Evolutionary conservation across 768 basidiomycete genomes (phyloP).

Genomic region (Hydnum rufescens): DNA sequence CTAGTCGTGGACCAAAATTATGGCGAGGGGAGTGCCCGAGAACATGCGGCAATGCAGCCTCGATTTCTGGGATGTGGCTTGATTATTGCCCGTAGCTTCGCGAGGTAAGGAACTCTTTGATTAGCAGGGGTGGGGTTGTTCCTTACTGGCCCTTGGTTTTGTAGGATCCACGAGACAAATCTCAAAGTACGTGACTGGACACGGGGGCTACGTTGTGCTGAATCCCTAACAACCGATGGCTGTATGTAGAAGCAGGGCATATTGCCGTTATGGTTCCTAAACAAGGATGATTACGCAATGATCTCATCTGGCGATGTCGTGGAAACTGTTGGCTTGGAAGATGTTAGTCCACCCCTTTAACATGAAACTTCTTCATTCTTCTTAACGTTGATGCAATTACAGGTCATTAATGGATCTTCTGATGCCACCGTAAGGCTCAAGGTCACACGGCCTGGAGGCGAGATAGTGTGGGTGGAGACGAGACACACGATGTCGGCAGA

Average conservation of each 20-base stretch:
- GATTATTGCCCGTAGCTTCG: conserved; percentile 85
- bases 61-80: conserved; percentile 72
- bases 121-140: no score
- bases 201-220: not conserved
- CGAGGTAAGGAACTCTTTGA: conserved; percentile 16
- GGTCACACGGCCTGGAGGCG: conserved; percentile 47
- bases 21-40: conserved; percentile 92
- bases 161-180: conserved; percentile 92
- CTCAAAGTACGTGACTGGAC: conserved; percentile 45
- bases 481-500: conserved; percentile 82
- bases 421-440: conserved; percentile 24
- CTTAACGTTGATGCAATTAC: not conserved
- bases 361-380: not conserved
- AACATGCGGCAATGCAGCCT: conserved; percentile 94
- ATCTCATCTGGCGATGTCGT: conserved; percentile 69
- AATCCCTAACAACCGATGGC: conserved; percentile 1
- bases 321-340: conserved; percentile 64
- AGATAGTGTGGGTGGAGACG: conserved; percentile 44
- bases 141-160: not conserved
- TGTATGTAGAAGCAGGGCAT: conserved; percentile 79
- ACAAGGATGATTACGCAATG: conserved; percentile 67
- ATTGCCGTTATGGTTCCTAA: conserved; percentile 81
- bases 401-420: conserved; percentile 24
- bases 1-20: conserved; percentile 92
- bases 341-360: conserved; percentile 20